Percentiles rank a stretch among this genome's conserved stretches.
Conservation (phyloP, 2,329 filamentous ascomycete species). For the Exophiala aquamarina region DNA sequence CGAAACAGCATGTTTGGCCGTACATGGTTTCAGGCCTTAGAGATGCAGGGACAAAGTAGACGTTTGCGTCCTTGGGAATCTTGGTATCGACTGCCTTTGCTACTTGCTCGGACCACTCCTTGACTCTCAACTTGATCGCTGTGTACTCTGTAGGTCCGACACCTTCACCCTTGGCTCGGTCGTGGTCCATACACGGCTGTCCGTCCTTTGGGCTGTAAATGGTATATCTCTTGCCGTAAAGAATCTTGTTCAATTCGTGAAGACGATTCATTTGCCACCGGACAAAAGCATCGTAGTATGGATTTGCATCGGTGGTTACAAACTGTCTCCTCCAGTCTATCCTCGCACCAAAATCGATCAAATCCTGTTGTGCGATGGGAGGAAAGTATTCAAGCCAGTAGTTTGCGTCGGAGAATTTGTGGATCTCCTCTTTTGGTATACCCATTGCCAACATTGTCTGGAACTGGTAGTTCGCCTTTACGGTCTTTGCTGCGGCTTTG, state of each 20-base stretch:
- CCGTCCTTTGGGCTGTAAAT: slow-evolving; percentile 90
- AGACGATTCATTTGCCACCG: slow-evolving; percentile 64
- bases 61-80: slow-evolving; percentile 72
- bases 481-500: slow-evolving; percentile 85
- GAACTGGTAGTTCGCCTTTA: slow-evolving; percentile 94
- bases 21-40: slow-evolving; percentile 98
- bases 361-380: slow-evolving; percentile 73
- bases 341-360: slow-evolving; percentile 79
- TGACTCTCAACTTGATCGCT: slow-evolving; percentile 83
- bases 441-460: slow-evolving; percentile 92
- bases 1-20: slow-evolving; percentile 93
- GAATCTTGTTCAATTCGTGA: slow-evolving; percentile 30
- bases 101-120: slow-evolving; percentile 81
- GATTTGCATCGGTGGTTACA: slow-evolving; percentile 94
- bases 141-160: slow-evolving; percentile 89
- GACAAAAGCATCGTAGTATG: slow-evolving; percentile 93
- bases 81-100: slow-evolving; percentile 71
- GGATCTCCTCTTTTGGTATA: slow-evolving; percentile 83
- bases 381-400: slow-evolving; percentile 94
- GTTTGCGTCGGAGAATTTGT: slow-evolving; percentile 86
- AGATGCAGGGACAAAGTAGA: slow-evolving; percentile 90
- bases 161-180: slow-evolving; percentile 77
- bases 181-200: slow-evolving; percentile 85
- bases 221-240: slow-evolving; percentile 81
- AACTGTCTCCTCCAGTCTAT: slow-evolving; percentile 93